Percentiles rank a stretch among this genome's conserved stretches.
phyloP scores from a whole-genome alignment of 352 stramenopile genomes.

The Phytopythium sindhum region DNA sequence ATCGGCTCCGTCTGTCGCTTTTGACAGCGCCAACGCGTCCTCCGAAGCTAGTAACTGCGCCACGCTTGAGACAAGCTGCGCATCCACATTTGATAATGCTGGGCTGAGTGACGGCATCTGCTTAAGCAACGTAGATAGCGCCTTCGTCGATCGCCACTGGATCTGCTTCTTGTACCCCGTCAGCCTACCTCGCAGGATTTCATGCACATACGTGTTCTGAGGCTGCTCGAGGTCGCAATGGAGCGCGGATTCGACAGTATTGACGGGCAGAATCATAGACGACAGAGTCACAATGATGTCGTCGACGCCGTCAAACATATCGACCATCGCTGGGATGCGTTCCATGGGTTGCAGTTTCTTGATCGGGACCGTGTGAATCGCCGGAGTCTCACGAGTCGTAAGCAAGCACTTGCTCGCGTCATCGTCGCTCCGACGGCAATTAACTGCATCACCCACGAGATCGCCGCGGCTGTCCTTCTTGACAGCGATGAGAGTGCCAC shows the following conservation, averaged over 20 bases:
- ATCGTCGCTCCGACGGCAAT: slow-evolving; percentile 2
- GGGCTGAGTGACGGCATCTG: slow-evolving; percentile 51
- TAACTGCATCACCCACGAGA: slow-evolving; percentile 25
- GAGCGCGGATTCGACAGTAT: slow-evolving; percentile 22
- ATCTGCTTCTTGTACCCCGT: slow-evolving; percentile 78
- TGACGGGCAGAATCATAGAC: slow-evolving; percentile 34
- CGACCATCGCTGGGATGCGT: slow-evolving; percentile 60
- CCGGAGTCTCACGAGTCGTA: not conserved
- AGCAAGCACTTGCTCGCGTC: not conserved
- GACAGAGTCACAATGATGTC: slow-evolving; percentile 48
- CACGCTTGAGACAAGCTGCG: slow-evolving; percentile 62
- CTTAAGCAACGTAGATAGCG: slow-evolving; percentile 63
- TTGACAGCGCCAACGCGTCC: slow-evolving; percentile 35
- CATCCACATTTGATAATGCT: slow-evolving; percentile 42
- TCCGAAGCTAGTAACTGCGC: slow-evolving; percentile 52
- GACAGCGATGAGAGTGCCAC: slow-evolving; percentile 27
- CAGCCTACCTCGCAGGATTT: slow-evolving; percentile 51
- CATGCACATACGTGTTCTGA: slow-evolving; percentile 62
- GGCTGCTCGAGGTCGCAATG: slow-evolving; percentile 53
- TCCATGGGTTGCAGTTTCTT: slow-evolving; percentile 61
- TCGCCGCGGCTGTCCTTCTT: slow-evolving; percentile 41
- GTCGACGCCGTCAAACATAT: slow-evolving; percentile 80
- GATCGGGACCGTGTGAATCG: slow-evolving; percentile 33
- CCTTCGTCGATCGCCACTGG: slow-evolving; percentile 76
- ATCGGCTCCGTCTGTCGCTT: slow-evolving; percentile 8